A percentile compares a stretch with the other conserved stretches of the same genome.
Conservation (phyloP, 306 rosid species). For the Glycyrrhiza uralensis region DNA sequence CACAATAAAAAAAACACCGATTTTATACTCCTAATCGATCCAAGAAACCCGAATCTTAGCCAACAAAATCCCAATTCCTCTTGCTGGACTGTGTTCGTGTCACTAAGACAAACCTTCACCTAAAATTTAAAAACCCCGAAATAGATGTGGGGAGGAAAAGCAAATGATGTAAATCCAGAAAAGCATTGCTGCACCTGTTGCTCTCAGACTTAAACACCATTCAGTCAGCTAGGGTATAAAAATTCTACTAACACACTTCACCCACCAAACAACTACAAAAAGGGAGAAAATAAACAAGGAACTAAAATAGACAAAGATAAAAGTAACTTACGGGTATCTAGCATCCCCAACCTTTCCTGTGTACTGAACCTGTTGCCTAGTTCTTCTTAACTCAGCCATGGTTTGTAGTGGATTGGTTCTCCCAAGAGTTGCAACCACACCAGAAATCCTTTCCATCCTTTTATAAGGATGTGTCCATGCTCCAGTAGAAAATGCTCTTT, state of each 20-base stretch:
- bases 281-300: background rate
- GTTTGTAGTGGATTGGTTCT: conserved; percentile 92
- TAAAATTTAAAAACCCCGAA: background rate
- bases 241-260: background rate
- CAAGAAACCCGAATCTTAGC: background rate
- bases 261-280: background rate
- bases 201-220: background rate
- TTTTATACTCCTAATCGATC: background rate
- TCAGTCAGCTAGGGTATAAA: background rate
- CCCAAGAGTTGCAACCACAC: conserved; percentile 85
- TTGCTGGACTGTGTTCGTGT: background rate
- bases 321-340: conserved; percentile 89
- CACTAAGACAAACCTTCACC: background rate
- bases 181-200: background rate
- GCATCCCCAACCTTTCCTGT: conserved; percentile 98
- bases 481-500: conserved; percentile 96
- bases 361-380: conserved; percentile 93
- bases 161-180: background rate
- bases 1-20: background rate
- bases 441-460: conserved; percentile 84
- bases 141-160: background rate
- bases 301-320: conserved; percentile 10
- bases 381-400: conserved; percentile 76
- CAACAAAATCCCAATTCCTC: background rate
- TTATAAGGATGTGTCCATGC: conserved; percentile 96